phyloP scores from a whole-genome alignment of 2,329 filamentous ascomycete genomes.

The Nectriaceae sp. region DNA sequence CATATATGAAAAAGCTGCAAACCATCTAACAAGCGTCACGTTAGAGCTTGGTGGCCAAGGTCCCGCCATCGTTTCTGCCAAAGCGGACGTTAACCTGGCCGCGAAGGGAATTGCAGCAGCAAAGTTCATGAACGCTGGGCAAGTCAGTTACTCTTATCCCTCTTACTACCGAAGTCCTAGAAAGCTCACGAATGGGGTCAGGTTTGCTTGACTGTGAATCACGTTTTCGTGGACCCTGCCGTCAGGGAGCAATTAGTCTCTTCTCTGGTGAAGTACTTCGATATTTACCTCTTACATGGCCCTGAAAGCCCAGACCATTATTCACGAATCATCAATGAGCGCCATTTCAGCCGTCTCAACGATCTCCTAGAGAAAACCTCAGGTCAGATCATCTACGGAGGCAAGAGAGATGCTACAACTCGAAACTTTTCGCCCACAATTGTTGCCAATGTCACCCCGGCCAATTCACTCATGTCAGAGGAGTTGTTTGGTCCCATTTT shows the following conservation, averaged over 20 bases:
- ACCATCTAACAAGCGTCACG: slow-evolving; percentile 44
- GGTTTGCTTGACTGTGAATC: slow-evolving; percentile 37
- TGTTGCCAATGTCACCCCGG: slow-evolving; percentile 36
- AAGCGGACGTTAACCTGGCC: slow-evolving; percentile 43
- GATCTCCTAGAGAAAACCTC: slow-evolving; percentile 36
- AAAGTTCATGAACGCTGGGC: slow-evolving; percentile 45
- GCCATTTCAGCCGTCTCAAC: slow-evolving; percentile 43
- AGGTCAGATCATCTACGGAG: slow-evolving; percentile 40
- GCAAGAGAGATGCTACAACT: slow-evolving; percentile 29
- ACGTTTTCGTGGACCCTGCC: slow-evolving; percentile 44
- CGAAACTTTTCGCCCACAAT: slow-evolving; percentile 40
- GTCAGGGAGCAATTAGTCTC: slow-evolving; percentile 40
- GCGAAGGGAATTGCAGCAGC: slow-evolving; percentile 44
- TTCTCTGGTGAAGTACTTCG: slow-evolving; percentile 32
- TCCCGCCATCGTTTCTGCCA: slow-evolving; percentile 43
- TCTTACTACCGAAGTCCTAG: too few relatives aligned
- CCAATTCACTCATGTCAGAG: slow-evolving; percentile 43
- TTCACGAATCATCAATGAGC: slow-evolving; percentile 42
- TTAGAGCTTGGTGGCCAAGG: slow-evolving; percentile 49
- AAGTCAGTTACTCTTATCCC: too few relatives aligned
- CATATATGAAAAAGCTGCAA: slow-evolving; percentile 42
- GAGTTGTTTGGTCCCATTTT: slow-evolving; percentile 35
- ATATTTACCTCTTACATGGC: not conserved
- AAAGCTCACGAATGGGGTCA: too few relatives aligned
- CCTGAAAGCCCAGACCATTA: slow-evolving; percentile 25